Percentiles rank a stretch among this genome's conserved stretches.
phyloP scores from a whole-genome alignment of 108 stramenopile species.

The Stephanodiscus triporus region DNA sequence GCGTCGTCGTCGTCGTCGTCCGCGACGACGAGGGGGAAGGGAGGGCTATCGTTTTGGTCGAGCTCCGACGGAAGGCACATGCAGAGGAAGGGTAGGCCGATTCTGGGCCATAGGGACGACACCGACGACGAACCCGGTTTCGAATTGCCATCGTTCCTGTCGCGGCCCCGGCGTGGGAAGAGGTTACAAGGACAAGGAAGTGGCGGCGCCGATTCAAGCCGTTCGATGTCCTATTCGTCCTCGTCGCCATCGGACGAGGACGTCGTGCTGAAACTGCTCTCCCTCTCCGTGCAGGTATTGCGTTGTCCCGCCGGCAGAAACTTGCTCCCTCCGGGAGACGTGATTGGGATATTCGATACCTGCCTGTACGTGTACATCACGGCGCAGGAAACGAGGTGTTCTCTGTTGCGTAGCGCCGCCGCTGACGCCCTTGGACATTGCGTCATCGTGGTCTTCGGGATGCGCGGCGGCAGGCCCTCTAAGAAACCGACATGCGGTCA shows the following conservation, averaged over 20 bases:
- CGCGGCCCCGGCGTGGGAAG: conserved; percentile 18
- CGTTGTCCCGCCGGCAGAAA: conserved; percentile 55
- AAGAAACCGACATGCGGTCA: background rate
- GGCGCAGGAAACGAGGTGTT: conserved; percentile 57
- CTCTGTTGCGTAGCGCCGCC: conserved; percentile 74
- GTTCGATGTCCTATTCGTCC: background rate
- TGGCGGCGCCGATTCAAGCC: background rate
- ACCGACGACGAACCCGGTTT: background rate
- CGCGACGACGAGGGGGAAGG: conserved; percentile 8
- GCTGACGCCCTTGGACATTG: conserved; percentile 80
- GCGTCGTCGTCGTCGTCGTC: background rate
- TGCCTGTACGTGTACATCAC: conserved; percentile 68
- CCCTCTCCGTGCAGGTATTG: conserved; percentile 74
- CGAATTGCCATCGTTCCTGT: conserved; percentile 33
- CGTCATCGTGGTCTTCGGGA: conserved; percentile 76
- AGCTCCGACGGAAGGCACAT: background rate
- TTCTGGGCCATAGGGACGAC: background rate
- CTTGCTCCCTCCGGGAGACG: conserved; percentile 32
- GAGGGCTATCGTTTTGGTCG: conserved; percentile 33
- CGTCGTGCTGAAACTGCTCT: conserved; percentile 74
- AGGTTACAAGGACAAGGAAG: conserved; percentile 3
- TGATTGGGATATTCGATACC: conserved; percentile 75
- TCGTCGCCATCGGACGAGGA: conserved; percentile 55
- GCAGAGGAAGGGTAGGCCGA: background rate
- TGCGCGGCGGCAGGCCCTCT: conserved; percentile 12